Evolutionary conservation across 192 early-diverging fungal species (phyloP), one percentile per base, ranked within the genome.

Genomic region (Linnemannia schmuckeri): DNA sequence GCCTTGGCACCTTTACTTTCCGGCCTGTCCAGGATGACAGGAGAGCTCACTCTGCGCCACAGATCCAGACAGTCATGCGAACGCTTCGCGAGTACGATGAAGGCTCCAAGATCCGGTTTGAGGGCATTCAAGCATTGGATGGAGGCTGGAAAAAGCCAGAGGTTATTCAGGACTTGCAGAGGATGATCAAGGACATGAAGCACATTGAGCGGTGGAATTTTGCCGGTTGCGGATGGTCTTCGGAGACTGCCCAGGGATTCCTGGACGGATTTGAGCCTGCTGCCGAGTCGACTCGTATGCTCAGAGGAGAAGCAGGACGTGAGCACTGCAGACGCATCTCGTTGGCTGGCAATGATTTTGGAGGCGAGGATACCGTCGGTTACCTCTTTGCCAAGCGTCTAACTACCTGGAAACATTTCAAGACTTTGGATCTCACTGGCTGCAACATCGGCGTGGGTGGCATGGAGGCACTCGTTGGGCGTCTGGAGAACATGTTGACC

Each of bases 361-460:
- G 76, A 38, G 80, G 85, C 24, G 75, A 81, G 35, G 54, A 81
- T 27, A 71, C 52, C 20, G 85, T 81, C 15, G 85, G 85, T 13
- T 33, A 57, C 37, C 20, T 75, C 40, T 42, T 87, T 40, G 79
- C 85, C 5, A 69, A 72, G 35, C 73, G 74, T n/a, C 46, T 87
- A 4, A 76, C 33, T 12, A 30, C 73, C n/a, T 81, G 75, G 79
- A 72, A 66, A 74, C 79, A 87, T 8, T 75, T 87, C 52, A 74
- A 73, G 42, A 77, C 80, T 0, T 49, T 87, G 30, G 85, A 87
- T n/a, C 71, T 87, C 18, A 78, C 85, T 1, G 69, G 78, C 41
- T 87, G 85, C 52, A 87, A 87, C 18, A 87, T 87, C 55, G 79
- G 85, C 20, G 47, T 87, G 38, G 72, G 30, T 5, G 85, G 85